Percentiles rank a stretch among this genome's conserved stretches.
These are phyloP conservation scores for Chalciporus sp. DNA, from an alignment of 1,284 basidiomycete species.

Conservation along the genomic window DNA sequence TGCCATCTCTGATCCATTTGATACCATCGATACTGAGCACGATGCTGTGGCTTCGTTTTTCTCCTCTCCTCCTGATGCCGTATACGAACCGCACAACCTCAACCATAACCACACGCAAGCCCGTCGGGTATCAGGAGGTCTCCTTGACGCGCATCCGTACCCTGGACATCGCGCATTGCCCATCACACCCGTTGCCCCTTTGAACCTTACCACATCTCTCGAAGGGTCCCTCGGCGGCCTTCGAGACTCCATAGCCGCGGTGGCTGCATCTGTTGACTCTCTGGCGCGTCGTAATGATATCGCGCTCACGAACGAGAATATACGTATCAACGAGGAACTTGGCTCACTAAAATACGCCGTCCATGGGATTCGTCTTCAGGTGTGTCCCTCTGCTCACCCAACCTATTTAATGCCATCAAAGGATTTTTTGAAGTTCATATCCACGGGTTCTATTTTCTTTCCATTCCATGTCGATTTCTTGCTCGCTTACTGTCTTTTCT, in stretches of 20 bases:
- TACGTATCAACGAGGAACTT: constrained; percentile 77
- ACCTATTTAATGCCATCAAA: constrained; percentile 2
- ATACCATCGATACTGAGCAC: constrained; percentile 22
- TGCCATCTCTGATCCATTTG: constrained; percentile 18
- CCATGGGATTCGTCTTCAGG: constrained; percentile 82
- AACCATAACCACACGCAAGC: constrained; percentile 16
- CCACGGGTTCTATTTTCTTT: constrained; percentile 8
- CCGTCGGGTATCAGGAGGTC: constrained; percentile 18
- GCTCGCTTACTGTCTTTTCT: constrained; percentile 21
- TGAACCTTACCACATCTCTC: constrained; percentile 61
- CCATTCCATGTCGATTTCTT: constrained; percentile 6
- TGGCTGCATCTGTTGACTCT: constrained; percentile 65
- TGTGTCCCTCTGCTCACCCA: constrained; percentile 33
- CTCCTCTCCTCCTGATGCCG: constrained; percentile 34
- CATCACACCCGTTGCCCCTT: constrained; percentile 50
- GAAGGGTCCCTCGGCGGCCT: constrained; percentile 61
- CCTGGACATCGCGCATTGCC: constrained; percentile 29
- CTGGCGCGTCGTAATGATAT: constrained; percentile 65
- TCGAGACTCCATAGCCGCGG: constrained; percentile 59
- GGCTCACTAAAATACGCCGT: constrained; percentile 72
- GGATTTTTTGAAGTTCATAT: constrained; percentile 1
- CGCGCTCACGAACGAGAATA: constrained; percentile 68
- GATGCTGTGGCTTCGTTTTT: constrained; percentile 55
- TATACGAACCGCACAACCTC: constrained; percentile 16
- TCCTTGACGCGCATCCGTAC: constrained; percentile 27